A percentile compares a stretch with the other conserved stretches of the same genome.
These are phyloP conservation scores for Monsonia emarginata DNA, from an alignment of 441 rosid species.

Conservation along the genomic window DNA sequence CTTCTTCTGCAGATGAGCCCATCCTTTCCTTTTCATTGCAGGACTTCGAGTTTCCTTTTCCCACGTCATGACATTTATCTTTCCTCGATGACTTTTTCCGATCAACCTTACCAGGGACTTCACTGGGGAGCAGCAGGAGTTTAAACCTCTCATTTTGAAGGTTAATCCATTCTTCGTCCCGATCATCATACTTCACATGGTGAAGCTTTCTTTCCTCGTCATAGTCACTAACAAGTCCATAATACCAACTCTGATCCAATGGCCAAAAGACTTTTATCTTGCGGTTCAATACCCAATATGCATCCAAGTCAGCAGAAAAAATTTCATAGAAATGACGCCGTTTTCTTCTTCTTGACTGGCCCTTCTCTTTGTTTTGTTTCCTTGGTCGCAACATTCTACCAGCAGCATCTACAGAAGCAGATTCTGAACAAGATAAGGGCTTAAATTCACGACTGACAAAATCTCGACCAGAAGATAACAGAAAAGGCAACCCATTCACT, in stretches of 20 bases:
- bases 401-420: constrained; percentile 46
- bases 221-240: constrained; percentile 68
- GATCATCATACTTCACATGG: constrained; percentile 92
- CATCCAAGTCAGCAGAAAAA: constrained; percentile 53
- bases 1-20: constrained; percentile 37
- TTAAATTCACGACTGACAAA: constrained; percentile 24
- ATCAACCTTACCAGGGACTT: constrained; percentile 49
- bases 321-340: constrained; percentile 73
- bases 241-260: constrained; percentile 79
- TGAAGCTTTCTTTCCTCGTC: constrained; percentile 64
- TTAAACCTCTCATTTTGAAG: constrained; percentile 77
- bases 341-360: constrained; percentile 46
- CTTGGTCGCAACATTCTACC: constrained; percentile 73
- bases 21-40: constrained; percentile 33
- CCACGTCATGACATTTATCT: constrained; percentile 24
- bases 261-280: constrained; percentile 92
- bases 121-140: constrained; percentile 68
- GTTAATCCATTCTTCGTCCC: constrained; percentile 91
- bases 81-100: constrained; percentile 32
- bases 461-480: constrained; percentile 32
- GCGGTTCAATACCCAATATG: constrained; percentile 54
- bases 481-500: constrained; percentile 29
- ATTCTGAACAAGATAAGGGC: constrained; percentile 36
- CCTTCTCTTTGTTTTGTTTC: constrained; percentile 41
- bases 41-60: constrained; percentile 29